A percentile compares a stretch with the other conserved stretches of the same genome.
Conservation (phyloP, 2,329 filamentous ascomycete species). For the Scedosporium dehoogii region DNA sequence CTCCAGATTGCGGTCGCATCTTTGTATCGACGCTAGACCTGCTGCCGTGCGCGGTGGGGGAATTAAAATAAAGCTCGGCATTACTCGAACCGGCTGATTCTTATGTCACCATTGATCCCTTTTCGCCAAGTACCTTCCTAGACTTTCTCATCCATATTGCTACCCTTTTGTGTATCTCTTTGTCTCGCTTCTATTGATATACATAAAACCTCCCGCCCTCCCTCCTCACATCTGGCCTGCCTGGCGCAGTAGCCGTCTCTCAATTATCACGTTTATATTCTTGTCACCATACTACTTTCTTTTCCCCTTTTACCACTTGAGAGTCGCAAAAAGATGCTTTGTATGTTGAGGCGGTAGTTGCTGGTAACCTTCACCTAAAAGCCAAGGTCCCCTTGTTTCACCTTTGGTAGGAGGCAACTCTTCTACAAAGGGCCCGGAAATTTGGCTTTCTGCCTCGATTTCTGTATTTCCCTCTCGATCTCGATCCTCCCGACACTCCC, state of each 20-base stretch:
- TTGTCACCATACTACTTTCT: conserved; percentile 2
- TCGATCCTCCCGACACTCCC: background rate
- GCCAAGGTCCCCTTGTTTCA: conserved; percentile 1
- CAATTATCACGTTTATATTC: background rate
- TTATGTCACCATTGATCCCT: background rate
- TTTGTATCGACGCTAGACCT: background rate
- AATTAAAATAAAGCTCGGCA: background rate
- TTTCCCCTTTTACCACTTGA: background rate
- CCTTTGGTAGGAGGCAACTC: background rate
- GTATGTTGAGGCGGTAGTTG: background rate
- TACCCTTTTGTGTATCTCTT: background rate
- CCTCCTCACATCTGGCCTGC: conserved; percentile 2
- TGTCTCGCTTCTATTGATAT: background rate
- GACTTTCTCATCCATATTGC: background rate
- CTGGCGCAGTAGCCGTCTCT: conserved; percentile 3
- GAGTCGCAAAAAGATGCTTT: background rate
- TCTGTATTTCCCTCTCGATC: background rate
- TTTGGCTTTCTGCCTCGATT: background rate
- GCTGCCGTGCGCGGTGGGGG: background rate
- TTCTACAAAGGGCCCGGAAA: background rate
- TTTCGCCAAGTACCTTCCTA: background rate
- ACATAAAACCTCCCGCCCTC: background rate
- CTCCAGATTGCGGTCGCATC: background rate
- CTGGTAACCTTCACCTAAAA: background rate
- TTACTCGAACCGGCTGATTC: background rate